Base-by-base conservation (phyloP, 495 filamentous ascomycete species). In the Penicillium samsonianum region DNA sequence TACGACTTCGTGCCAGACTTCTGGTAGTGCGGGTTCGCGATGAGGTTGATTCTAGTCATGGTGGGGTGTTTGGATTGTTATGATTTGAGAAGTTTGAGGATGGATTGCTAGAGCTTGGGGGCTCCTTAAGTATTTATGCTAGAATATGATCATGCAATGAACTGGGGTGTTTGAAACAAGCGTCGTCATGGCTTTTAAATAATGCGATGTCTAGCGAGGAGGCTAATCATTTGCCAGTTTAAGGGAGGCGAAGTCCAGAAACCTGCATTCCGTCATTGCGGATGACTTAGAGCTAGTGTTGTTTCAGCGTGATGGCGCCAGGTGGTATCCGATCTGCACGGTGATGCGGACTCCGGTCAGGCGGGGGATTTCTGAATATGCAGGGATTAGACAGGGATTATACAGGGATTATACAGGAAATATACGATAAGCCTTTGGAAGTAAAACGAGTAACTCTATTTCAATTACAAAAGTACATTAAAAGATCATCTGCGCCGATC, bases 1-100 rank as follows among this genome's bases (percentile, higher is more conserved):
- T 91, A 91, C 33, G 87, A 88, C 75, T 90, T 91, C 54, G 79
- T 80, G 25, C 89, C 89, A 54, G 84, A 81, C 57, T 71, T 79
- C 60, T 84, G 65, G 69, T 89, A 90, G 55, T 83, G 84, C 19
- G 74, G 68, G 73, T 92, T 91, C 53, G 71, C 74, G 42, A 78
- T 69, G 62, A 87, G 57, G 7, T 65, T 66, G 53, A 80, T 58
- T 68, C 80, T 74, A 50, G 67, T 45, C 77, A 80, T 78, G 59
- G 37, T 70, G 63, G 53, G 38, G 9, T 12, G 48, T 31, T 41
- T 62, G 12, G 23, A 30, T 19, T 56, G 28, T 45, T 58, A 67
- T 10, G 54, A 54, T 52, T 51, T 62, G 33, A 62, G 49, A 10
- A 59, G 47, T 23, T 66, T 59, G 12, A 64, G 5, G 11, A 64